These are phyloP conservation scores for Wickerhamomyces pijperi DNA, from an alignment of 805 yeast species.

Conservation along the genomic window DNA sequence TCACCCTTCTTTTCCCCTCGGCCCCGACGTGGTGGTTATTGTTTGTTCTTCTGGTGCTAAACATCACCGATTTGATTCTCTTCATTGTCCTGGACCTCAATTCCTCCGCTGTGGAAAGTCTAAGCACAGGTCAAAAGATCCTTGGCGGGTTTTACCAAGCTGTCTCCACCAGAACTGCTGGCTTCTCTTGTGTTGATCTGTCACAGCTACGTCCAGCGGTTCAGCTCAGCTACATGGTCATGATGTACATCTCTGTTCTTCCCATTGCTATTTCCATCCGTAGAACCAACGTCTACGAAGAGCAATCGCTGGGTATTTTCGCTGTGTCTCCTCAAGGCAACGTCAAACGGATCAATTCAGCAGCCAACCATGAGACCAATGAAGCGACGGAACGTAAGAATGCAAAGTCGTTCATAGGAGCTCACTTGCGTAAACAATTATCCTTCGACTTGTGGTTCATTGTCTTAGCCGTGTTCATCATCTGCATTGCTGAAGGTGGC, in stretches of 20 bases:
- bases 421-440: conserved; percentile 83
- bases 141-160: conserved; percentile 86
- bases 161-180: conserved; percentile 88
- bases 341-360: conserved; percentile 16
- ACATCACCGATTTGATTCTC: conserved; percentile 67
- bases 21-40: conserved; percentile 94
- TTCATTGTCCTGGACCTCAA: conserved; percentile 71
- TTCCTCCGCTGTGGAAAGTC: conserved; percentile 34
- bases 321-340: background rate
- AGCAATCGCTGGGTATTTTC: conserved; percentile 91
- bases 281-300: conserved; percentile 96
- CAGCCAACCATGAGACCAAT: conserved; percentile 1
- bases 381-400: conserved; percentile 14
- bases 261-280: conserved; percentile 95
- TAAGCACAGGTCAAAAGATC: conserved; percentile 59
- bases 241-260: conserved; percentile 97
- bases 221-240: conserved; percentile 84
- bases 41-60: conserved; percentile 58
- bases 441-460: conserved; percentile 94
- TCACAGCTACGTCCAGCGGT: conserved; percentile 75
- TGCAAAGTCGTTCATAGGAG: conserved; percentile 60
- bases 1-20: conserved; percentile 83
- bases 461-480: conserved; percentile 72
- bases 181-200: conserved; percentile 66
- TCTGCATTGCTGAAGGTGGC: conserved; percentile 77